These are phyloP conservation scores for Linnemannia zychae DNA, from an alignment of 192 early-diverging fungal genomes.

Conservation along the genomic window DNA sequence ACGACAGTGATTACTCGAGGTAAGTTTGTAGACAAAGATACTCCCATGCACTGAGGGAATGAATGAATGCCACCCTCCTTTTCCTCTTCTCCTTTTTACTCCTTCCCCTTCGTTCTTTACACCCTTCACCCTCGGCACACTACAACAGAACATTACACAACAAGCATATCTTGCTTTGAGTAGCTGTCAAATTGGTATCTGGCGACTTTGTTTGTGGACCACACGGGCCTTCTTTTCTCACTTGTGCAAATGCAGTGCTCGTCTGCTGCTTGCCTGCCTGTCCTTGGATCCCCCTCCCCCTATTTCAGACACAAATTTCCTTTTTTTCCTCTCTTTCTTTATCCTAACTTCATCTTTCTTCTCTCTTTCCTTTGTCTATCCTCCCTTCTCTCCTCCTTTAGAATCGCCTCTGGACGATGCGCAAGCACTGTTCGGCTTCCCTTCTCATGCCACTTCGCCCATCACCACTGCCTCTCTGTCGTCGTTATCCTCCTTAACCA, in stretches of 20 bases:
- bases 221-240: not conserved
- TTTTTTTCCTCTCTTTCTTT: not conserved
- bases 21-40: not conserved
- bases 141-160: not conserved
- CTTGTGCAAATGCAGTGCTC: not conserved
- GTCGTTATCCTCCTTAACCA: slow-evolving; percentile 34
- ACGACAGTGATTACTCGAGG: slow-evolving; percentile 8
- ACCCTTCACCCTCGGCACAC: not conserved
- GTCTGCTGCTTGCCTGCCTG: not conserved
- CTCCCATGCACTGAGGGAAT: not conserved
- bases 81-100: not conserved
- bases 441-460: slow-evolving; percentile 31
- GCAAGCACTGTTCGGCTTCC: slow-evolving; percentile 38
- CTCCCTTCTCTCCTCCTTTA: not conserved
- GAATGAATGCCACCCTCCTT: not conserved
- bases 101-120: not conserved
- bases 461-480: slow-evolving; percentile 10
- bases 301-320: not conserved
- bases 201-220: not conserved
- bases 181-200: not conserved
- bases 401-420: slow-evolving; percentile 42
- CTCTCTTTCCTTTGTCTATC: not conserved
- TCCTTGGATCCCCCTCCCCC: not conserved
- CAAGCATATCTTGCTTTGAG: slow-evolving; percentile 6
- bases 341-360: not conserved